Conservation (phyloP, 257 asterid species). For the Solanum pimpinellifolium region DNA sequence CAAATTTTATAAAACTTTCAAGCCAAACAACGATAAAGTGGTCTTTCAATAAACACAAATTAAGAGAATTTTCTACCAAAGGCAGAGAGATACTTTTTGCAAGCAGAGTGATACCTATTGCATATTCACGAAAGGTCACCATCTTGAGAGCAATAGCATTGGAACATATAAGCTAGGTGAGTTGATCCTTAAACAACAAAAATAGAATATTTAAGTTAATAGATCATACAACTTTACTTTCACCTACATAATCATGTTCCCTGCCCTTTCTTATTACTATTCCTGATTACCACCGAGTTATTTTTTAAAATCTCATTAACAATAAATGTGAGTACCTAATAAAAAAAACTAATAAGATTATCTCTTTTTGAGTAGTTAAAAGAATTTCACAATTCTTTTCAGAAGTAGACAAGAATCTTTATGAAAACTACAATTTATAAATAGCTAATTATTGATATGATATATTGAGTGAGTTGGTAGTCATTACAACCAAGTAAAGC, state of each 20-base stretch:
- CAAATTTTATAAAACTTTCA: too few relatives aligned
- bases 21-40: too few relatives aligned
- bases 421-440: too few relatives aligned
- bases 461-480: neutral
- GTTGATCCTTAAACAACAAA: neutral
- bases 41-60: neutral
- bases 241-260: neutral
- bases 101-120: neutral
- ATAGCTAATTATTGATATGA: too few relatives aligned
- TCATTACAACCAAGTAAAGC: neutral
- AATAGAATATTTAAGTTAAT: neutral
- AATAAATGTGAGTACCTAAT: too few relatives aligned
- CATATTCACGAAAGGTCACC: neutral
- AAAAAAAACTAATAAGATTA: neutral
- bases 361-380: too few relatives aligned
- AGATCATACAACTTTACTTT: neutral
- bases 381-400: neutral
- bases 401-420: neutral
- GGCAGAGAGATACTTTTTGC: neutral
- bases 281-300: too few relatives aligned
- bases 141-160: neutral
- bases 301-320: neutral
- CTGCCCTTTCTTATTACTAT: neutral
- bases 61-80: neutral
- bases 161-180: neutral